Conservation (phyloP, 2,329 filamentous ascomycete species). For the Pseudogymnoascus sp. region DNA sequence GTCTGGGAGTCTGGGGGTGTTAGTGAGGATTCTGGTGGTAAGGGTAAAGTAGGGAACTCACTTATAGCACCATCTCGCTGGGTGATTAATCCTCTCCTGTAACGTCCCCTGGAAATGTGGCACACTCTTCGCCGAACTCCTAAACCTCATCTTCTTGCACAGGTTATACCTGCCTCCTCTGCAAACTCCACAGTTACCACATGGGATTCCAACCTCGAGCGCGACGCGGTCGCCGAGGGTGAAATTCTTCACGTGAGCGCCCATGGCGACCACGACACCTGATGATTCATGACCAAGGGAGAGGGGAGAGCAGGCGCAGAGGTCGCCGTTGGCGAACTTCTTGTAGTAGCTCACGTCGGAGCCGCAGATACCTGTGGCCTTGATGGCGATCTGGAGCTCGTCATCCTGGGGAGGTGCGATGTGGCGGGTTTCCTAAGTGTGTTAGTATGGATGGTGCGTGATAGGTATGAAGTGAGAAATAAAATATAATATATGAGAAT, state of each 20-base stretch:
- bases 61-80: constrained; percentile 56
- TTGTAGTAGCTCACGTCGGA: constrained; percentile 65
- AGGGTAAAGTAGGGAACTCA: constrained; percentile 28
- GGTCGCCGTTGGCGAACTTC: constrained; percentile 62
- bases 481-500: constrained; percentile 30
- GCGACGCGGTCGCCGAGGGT: constrained; percentile 74
- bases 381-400: constrained; percentile 57
- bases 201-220: constrained; percentile 86
- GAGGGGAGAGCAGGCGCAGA: constrained; percentile 57
- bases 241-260: constrained; percentile 55
- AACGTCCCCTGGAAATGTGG: constrained; percentile 58
- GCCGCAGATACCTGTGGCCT: constrained; percentile 62
- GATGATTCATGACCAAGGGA: constrained; percentile 68
- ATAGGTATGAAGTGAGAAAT: constrained; percentile 41
- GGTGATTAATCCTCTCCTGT: constrained; percentile 56
- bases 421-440: constrained; percentile 51
- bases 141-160: constrained; percentile 71
- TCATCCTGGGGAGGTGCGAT: constrained; percentile 56
- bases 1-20: not conserved
- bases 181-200: constrained; percentile 71
- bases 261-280: constrained; percentile 68
- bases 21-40: not conserved
- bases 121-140: constrained; percentile 55
- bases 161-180: constrained; percentile 83
- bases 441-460: constrained; percentile 15